Conservation (phyloP, 495 filamentous ascomycete species). For the Pyronema omphalodes region DNA sequence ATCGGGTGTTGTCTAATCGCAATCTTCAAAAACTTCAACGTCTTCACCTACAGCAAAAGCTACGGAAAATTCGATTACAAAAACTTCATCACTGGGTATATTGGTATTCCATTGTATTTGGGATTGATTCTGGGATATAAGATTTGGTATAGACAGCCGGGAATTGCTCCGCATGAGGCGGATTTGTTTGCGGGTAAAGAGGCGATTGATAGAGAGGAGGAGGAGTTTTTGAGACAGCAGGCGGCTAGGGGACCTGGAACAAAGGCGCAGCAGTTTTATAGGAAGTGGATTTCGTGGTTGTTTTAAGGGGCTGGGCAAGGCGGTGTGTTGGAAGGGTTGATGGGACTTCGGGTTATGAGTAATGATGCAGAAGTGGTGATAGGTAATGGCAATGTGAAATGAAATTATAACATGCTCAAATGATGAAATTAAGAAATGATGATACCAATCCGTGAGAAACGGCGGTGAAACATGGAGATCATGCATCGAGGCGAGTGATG, state of each 20-base stretch:
- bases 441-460: too few species aligned
- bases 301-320: slow-evolving; percentile 41
- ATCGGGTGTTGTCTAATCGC: slow-evolving; percentile 51
- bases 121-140: slow-evolving; percentile 57
- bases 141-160: slow-evolving; percentile 32
- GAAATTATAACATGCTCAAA: too few species aligned
- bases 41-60: slow-evolving; percentile 37
- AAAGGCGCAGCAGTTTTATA: slow-evolving; percentile 38
- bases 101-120: slow-evolving; percentile 65
- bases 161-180: slow-evolving; percentile 37
- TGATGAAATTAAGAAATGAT: too few species aligned
- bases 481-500: too few species aligned
- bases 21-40: slow-evolving; percentile 59
- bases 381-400: too few species aligned
- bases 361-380: too few species aligned
- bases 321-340: too few species aligned
- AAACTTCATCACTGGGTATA: slow-evolving; percentile 65
- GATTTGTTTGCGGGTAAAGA: slow-evolving; percentile 59
- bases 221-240: slow-evolving; percentile 42
- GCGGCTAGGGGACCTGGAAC: slow-evolving; percentile 28
- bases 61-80: slow-evolving; percentile 46
- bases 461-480: too few species aligned
- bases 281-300: slow-evolving; percentile 45
- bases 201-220: slow-evolving; percentile 54
- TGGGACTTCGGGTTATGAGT: too few species aligned